Evolutionary conservation across 805 yeast species (phyloP).

Genomic region (Wickerhamiella galacta): DNA sequence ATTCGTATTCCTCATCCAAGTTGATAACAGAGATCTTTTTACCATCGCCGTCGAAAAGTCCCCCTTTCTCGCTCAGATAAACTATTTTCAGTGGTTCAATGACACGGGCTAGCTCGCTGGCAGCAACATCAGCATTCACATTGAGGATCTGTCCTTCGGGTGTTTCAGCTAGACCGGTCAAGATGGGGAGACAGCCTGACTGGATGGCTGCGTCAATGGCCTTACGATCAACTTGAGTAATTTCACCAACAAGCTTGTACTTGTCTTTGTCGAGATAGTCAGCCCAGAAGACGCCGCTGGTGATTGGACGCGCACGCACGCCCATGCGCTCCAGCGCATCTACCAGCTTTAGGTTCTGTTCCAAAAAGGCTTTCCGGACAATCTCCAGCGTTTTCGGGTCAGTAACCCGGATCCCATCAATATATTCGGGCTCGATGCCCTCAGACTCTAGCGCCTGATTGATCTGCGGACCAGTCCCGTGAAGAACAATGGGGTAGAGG

Average conservation of each 20-base stretch:
- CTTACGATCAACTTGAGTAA: conserved; percentile 69
- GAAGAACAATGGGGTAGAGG: conserved; percentile 86
- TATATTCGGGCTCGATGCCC: conserved; percentile 90
- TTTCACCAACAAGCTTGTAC: conserved; percentile 84
- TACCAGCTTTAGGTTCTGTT: conserved; percentile 86
- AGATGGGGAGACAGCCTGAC: conserved; percentile 92
- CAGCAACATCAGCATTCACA: conserved; percentile 98
- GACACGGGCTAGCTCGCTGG: conserved; percentile 92
- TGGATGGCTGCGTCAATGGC: conserved; percentile 86
- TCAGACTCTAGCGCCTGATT: conserved; percentile 83
- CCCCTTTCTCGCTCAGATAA: conserved; percentile 94
- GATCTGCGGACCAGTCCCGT: conserved; percentile 98
- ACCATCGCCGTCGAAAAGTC: conserved; percentile 80
- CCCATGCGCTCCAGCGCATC: conserved; percentile 94
- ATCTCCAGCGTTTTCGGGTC: conserved; percentile 90
- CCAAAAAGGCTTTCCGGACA: conserved; percentile 86
- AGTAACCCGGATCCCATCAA: conserved; percentile 92
- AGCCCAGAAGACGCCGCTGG: conserved; percentile 93
- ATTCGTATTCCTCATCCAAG: conserved; percentile 91
- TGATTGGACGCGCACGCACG: conserved; percentile 95
- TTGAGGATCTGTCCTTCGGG: conserved; percentile 91
- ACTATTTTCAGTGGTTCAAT: conserved; percentile 95
- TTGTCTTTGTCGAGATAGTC: conserved; percentile 78
- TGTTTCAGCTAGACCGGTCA: conserved; percentile 94
- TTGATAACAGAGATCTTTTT: conserved; percentile 82